Percentiles rank a stretch among this genome's conserved stretches.
Conservation (phyloP, 2,329 filamentous ascomycete genomes). For the Orbilia brochopaga region DNA sequence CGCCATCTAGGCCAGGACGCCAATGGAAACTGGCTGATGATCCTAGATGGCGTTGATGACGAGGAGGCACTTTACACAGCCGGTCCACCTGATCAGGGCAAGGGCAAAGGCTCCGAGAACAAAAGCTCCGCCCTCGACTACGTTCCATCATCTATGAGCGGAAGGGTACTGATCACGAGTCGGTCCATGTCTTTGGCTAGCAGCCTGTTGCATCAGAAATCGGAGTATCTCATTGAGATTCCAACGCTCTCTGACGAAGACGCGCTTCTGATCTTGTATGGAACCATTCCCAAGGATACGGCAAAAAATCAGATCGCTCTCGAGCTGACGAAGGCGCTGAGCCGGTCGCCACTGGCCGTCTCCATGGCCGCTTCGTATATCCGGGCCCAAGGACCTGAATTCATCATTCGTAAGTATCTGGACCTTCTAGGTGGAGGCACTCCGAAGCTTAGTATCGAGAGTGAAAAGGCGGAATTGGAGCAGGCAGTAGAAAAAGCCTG, state of each 20-base stretch:
- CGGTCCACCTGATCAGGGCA: background rate
- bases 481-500: conserved; percentile 2
- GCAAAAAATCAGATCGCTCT: conserved; percentile 8
- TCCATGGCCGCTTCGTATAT: conserved; percentile 8
- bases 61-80: background rate
- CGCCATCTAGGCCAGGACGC: conserved; percentile 9
- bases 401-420: conserved; percentile 5
- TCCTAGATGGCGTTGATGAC: conserved; percentile 16
- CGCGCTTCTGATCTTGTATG: conserved; percentile 1
- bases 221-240: conserved; percentile 14
- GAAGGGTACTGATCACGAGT: conserved; percentile 9
- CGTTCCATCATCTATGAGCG: conserved; percentile 10
- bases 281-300: conserved; percentile 4
- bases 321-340: background rate
- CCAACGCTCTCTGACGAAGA: conserved; percentile 6
- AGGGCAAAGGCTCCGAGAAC: background rate
- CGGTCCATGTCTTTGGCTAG: conserved; percentile 7
- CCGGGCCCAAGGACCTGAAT: background rate
- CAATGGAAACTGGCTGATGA: conserved; percentile 12
- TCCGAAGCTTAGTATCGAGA: background rate
- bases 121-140: conserved; percentile 2
- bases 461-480: conserved; percentile 1
- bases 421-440: background rate
- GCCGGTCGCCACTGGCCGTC: background rate
- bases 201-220: conserved; percentile 7